These are phyloP conservation scores for Fragaria iinumae DNA, from an alignment of 306 rosid species.

Conservation along the genomic window DNA sequence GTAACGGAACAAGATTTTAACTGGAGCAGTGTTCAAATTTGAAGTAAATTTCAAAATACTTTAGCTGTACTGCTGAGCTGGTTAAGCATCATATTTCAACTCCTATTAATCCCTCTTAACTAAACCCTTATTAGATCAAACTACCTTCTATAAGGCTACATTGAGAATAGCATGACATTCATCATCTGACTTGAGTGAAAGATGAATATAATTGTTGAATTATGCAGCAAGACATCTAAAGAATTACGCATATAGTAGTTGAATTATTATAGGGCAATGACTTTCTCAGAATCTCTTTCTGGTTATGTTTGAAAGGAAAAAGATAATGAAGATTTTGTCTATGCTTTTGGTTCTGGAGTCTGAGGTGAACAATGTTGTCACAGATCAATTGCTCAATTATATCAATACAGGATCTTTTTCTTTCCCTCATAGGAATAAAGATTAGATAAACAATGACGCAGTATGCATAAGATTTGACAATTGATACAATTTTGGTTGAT, in stretches of 20 bases:
- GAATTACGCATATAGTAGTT: neutral
- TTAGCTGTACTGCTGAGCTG: conserved; percentile 6
- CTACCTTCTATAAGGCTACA: conserved; percentile 4
- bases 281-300: conserved; percentile 8
- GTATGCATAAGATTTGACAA: neutral
- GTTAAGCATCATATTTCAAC: conserved; percentile 12
- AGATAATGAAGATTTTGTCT: neutral
- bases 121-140: neutral
- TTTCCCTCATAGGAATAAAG: neutral
- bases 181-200: conserved; percentile 1
- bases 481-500: neutral
- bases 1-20: neutral
- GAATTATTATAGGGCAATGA: conserved; percentile 4
- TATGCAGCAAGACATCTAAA: neutral
- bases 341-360: conserved; percentile 3
- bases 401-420: neutral
- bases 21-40: neutral
- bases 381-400: neutral
- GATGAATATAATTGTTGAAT: neutral
- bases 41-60: neutral
- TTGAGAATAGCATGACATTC: conserved; percentile 2
- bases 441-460: neutral
- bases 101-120: neutral
- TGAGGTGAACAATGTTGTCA: neutral
- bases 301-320: neutral